Conservation (phyloP, 208 protist genomes). For the Naegleria lovaniensis region DNA sequence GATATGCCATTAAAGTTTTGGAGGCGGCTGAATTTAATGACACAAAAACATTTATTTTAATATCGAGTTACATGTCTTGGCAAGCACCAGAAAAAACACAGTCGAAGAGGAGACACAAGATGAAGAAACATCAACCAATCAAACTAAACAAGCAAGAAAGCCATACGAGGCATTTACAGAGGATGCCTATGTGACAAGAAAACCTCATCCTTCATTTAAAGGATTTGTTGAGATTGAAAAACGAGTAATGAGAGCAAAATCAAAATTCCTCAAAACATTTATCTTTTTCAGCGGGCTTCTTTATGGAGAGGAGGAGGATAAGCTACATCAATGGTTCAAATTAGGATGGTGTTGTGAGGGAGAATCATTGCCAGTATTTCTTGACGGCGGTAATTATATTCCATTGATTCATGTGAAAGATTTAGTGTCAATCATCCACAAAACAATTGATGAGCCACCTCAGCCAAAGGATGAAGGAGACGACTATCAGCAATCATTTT, state of each 20-base stretch:
- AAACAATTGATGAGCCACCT: conserved; percentile 40
- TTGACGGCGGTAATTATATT: conserved; percentile 68
- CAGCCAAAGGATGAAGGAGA: conserved; percentile 53
- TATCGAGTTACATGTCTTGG: conserved; percentile 79
- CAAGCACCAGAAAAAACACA: conserved; percentile 51
- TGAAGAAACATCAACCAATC: neutral
- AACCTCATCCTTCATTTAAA: conserved; percentile 78
- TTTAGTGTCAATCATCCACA: conserved; percentile 66
- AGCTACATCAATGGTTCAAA: conserved; percentile 73
- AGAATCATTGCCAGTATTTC: conserved; percentile 68
- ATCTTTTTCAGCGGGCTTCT: conserved; percentile 73
- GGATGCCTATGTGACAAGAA: conserved; percentile 81
- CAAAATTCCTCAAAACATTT: conserved; percentile 70
- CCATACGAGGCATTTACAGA: conserved; percentile 69
- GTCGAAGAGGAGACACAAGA: conserved; percentile 23
- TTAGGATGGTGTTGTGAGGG: conserved; percentile 66
- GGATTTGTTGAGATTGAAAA: conserved; percentile 82
- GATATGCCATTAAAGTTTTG: conserved; percentile 64
- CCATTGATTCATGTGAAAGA: conserved; percentile 83
- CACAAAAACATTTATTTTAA: conserved; percentile 67
- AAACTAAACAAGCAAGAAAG: neutral
- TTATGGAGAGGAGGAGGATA: conserved; percentile 79
- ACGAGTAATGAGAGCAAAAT: conserved; percentile 66
- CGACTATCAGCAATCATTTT: conserved; percentile 69
- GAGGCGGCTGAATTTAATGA: conserved; percentile 55